These are phyloP conservation scores for Globisporangium middletonii DNA, from an alignment of 352 stramenopile genomes.

Conservation along the genomic window DNA sequence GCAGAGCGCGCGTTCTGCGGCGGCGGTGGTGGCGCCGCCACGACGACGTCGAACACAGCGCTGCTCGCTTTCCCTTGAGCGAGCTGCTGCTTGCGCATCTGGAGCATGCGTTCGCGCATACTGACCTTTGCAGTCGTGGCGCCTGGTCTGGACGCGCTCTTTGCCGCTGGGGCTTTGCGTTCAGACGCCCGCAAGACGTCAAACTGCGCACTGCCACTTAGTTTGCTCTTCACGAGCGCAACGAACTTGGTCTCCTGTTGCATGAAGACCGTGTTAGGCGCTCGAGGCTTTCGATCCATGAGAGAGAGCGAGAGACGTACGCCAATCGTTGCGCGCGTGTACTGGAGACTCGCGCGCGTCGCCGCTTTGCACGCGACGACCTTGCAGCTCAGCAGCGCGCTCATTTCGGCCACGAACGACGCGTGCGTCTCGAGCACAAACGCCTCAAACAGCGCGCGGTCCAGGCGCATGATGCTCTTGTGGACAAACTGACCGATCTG, in stretches of 20 bases:
- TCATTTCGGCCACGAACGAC: constrained; percentile 52
- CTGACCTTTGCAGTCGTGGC: constrained; percentile 24
- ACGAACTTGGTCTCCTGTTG: constrained; percentile 48
- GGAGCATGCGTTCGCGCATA: constrained; percentile 49
- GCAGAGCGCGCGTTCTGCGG: neutral
- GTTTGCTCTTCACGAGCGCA: constrained; percentile 45
- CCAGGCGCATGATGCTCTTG: constrained; percentile 49
- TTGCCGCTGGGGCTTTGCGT: constrained; percentile 21
- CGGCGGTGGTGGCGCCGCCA: neutral
- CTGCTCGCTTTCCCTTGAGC: neutral
- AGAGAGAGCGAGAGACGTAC: constrained; percentile 15
- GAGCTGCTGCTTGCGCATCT: constrained; percentile 39
- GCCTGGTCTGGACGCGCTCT: neutral
- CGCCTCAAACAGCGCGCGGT: constrained; percentile 24
- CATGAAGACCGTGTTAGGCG: neutral
- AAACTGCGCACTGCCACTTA: constrained; percentile 41
- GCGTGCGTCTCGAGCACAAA: constrained; percentile 37
- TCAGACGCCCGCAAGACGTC: constrained; percentile 64
- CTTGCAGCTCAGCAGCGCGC: constrained; percentile 54
- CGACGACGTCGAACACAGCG: constrained; percentile 6
- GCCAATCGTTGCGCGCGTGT: constrained; percentile 37
- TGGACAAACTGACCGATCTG: constrained; percentile 33
- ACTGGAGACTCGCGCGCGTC: constrained; percentile 44
- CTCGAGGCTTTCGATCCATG: neutral
- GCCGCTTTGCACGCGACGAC: constrained; percentile 64